Conservation (phyloP, 257 asterid species). For the Coffea eugenioides region DNA sequence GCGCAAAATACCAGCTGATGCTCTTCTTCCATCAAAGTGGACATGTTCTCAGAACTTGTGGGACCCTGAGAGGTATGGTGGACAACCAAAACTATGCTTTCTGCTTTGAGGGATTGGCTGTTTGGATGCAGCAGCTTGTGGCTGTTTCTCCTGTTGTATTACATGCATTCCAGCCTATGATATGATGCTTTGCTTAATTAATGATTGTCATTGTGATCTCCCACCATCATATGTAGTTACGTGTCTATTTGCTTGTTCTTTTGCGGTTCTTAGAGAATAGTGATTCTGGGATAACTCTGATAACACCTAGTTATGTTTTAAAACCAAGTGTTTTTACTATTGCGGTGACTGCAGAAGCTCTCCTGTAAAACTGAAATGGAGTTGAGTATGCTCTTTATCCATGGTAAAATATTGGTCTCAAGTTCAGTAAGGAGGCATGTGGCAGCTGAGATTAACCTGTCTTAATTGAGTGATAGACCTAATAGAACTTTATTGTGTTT, state of each 20-base stretch:
- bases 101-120: not conserved
- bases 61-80: conserved; percentile 65
- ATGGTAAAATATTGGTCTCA: not conserved
- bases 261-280: not conserved
- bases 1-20: conserved; percentile 81
- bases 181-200: not conserved
- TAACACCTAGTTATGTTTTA: not conserved
- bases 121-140: not conserved
- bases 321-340: not conserved
- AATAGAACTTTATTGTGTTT: not conserved
- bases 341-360: not conserved
- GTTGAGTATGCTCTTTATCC: not conserved
- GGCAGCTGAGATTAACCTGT: not conserved
- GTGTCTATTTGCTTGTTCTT: not conserved
- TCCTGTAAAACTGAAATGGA: not conserved
- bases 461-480: not conserved
- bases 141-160: not conserved
- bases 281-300: not conserved
- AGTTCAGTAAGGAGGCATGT: not conserved
- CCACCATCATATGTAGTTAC: not conserved
- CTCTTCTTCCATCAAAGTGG: conserved; percentile 75
- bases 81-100: conserved; percentile 1
- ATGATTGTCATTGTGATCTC: not conserved
- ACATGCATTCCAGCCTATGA: not conserved
- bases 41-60: conserved; percentile 65